Evolutionary conservation across 768 basidiomycete genomes (phyloP).

Genomic region (Suillus decipiens): DNA sequence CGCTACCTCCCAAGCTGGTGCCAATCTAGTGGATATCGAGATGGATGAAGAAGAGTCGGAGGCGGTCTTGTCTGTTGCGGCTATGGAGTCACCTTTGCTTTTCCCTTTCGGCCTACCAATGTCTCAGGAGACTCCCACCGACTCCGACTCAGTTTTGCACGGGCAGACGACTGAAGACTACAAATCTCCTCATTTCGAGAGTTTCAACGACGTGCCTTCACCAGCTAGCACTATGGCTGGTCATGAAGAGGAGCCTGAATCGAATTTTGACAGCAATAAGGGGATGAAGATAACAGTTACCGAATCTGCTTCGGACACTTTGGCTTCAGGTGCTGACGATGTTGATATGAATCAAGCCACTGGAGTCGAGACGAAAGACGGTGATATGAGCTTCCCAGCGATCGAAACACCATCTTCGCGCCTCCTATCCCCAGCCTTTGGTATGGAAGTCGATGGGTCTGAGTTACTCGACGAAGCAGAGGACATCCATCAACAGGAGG

Average conservation of each 20-base stretch:
- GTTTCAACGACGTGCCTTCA: conserved; percentile 3
- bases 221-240: conserved; percentile 4
- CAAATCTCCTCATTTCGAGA: conserved; percentile 7
- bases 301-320: not conserved
- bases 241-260: not conserved
- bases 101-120: not conserved
- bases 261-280: not conserved
- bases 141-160: conserved; percentile 1
- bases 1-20: conserved; percentile 1
- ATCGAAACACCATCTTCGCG: not conserved
- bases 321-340: not conserved
- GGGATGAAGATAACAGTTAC: too few relatives aligned
- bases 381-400: not conserved
- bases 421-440: not conserved
- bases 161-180: conserved; percentile 8
- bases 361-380: not conserved
- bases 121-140: conserved; percentile 1
- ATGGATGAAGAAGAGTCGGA: conserved; percentile 6
- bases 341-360: not conserved
- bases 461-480: conserved; percentile 35
- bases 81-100: not conserved
- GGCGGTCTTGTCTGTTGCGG: not conserved
- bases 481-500: conserved; percentile 36
- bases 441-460: not conserved
- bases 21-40: not conserved